These are phyloP conservation scores for Filosporella fistucella DNA, from an alignment of 495 filamentous ascomycete genomes.

Conservation along the genomic window DNA sequence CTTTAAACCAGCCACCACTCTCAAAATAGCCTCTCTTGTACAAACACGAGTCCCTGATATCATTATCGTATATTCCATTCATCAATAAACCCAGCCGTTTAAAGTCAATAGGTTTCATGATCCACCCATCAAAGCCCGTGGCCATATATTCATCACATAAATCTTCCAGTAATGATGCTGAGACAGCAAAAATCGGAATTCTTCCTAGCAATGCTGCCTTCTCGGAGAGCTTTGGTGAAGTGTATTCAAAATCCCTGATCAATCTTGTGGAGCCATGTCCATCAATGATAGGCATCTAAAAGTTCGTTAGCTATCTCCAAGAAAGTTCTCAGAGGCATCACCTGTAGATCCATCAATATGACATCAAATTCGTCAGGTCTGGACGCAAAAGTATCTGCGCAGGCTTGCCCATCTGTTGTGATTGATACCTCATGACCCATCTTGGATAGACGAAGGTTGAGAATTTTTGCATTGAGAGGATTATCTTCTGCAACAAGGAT, in stretches of 20 bases:
- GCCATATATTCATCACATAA: not conserved
- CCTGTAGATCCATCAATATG: conserved; percentile 92
- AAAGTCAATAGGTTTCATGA: conserved; percentile 73
- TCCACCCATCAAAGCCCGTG: conserved; percentile 51
- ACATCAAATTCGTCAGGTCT: conserved; percentile 63
- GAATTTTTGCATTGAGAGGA: conserved; percentile 82
- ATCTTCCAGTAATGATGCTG: not conserved
- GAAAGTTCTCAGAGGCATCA: no score
- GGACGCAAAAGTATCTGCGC: conserved; percentile 61
- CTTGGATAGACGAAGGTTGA: conserved; percentile 78
- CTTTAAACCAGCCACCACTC: no score
- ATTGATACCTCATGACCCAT: conserved; percentile 66
- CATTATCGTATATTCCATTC: conserved; percentile 46
- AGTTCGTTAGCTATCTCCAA: no score
- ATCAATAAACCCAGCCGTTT: conserved; percentile 58
- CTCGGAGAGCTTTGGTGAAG: not conserved
- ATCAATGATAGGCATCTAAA: conserved; percentile 84
- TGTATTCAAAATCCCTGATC: conserved; percentile 68
- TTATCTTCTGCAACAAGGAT: conserved; percentile 93
- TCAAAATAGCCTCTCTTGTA: no score
- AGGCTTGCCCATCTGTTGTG: conserved; percentile 83
- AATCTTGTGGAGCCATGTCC: conserved; percentile 73
- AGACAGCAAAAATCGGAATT: no score
- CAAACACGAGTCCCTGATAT: no score
- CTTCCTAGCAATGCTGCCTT: conserved; percentile 17